These are phyloP conservation scores for Globisporangium radiosum DNA, from an alignment of 352 stramenopile genomes.

Conservation along the genomic window DNA sequence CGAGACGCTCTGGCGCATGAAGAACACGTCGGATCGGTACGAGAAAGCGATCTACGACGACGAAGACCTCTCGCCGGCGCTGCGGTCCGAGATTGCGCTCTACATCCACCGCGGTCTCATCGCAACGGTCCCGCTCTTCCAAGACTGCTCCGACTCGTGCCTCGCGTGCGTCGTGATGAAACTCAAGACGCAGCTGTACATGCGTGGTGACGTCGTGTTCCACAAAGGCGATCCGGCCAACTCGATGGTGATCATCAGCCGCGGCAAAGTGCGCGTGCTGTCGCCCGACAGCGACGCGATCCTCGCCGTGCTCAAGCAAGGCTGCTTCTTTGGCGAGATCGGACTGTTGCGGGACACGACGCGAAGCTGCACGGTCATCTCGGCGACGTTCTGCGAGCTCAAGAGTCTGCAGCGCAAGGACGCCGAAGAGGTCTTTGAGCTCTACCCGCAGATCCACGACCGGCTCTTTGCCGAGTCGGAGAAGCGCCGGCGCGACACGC, in stretches of 20 bases:
- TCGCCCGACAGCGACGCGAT: slow-evolving; percentile 41
- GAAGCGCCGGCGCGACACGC: slow-evolving; percentile 43
- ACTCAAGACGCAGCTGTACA: slow-evolving; percentile 52
- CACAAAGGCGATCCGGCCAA: slow-evolving; percentile 50
- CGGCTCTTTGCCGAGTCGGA: slow-evolving; percentile 49
- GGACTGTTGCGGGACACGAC: slow-evolving; percentile 50
- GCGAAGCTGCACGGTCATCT: slow-evolving; percentile 45
- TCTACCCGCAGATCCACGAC: slow-evolving; percentile 54
- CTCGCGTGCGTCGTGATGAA: slow-evolving; percentile 50
- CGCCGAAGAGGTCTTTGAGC: slow-evolving; percentile 49
- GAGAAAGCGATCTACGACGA: slow-evolving; percentile 68
- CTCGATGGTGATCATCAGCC: slow-evolving; percentile 60
- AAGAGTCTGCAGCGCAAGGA: slow-evolving; percentile 42
- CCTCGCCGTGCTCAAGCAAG: slow-evolving; percentile 49
- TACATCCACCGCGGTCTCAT: slow-evolving; percentile 54
- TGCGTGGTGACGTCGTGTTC: slow-evolving; percentile 53
- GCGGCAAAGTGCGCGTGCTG: slow-evolving; percentile 58
- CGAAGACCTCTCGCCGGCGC: slow-evolving; percentile 44
- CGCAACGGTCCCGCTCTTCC: slow-evolving; percentile 49
- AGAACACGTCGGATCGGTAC: slow-evolving; percentile 60
- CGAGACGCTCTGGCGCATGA: slow-evolving; percentile 59
- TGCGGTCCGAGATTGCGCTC: slow-evolving; percentile 51
- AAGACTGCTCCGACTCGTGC: slow-evolving; percentile 48
- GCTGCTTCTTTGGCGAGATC: slow-evolving; percentile 62
- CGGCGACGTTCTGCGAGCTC: slow-evolving; percentile 54